Evolutionary conservation across 2,329 filamentous ascomycete genomes (phyloP), one percentile per base, ranked within the genome.

Genomic region (Graphilbum fragrans): DNA sequence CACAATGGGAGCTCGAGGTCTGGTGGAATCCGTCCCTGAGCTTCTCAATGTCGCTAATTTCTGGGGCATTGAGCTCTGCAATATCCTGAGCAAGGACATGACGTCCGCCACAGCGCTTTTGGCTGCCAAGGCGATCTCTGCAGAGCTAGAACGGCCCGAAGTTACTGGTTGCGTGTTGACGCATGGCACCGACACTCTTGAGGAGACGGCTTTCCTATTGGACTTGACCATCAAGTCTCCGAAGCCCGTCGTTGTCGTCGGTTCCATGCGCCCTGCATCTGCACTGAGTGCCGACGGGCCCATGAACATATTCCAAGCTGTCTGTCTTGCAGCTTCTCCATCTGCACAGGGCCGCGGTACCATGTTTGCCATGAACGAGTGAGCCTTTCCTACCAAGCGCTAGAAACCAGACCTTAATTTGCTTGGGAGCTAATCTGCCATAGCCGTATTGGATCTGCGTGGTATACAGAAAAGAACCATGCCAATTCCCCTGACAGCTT

Each of bases 171-270:
- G 69, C 7, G 71, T 80, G 6, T 59, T 82, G 41, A 80, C 77
- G 1, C 77, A 81, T 50, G 77, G 77, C 37, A 81, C 77, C 9
- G 77, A 82, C 50, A 78, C 73, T 0, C 61, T 81, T 1, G 76
- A 80, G 50, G 76, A 80, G 55, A 70, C 71, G 1, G 71, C 74
- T 9, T 79, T 80, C 59, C 79, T 78, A 59, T 58, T 80, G 9
- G 70, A 79, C 47, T 57, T 72, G 4, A 75, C 72, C 0, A 54
- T 78, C 27, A 67, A 67, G 48, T 72, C 66, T 35, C 62, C 63
- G 23, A 79, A 80, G 54, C 75, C 76, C 1, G 63, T 80, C 5
- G 65, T 80, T 4, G 52, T 75, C 20, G 75, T 76, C 2, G 76
- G 75, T 5, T 68, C 76, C 17, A 80, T 80, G 76, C 63, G 76